Base-by-base conservation (phyloP, 345 rosid species). In the Salix arbutifolia region DNA sequence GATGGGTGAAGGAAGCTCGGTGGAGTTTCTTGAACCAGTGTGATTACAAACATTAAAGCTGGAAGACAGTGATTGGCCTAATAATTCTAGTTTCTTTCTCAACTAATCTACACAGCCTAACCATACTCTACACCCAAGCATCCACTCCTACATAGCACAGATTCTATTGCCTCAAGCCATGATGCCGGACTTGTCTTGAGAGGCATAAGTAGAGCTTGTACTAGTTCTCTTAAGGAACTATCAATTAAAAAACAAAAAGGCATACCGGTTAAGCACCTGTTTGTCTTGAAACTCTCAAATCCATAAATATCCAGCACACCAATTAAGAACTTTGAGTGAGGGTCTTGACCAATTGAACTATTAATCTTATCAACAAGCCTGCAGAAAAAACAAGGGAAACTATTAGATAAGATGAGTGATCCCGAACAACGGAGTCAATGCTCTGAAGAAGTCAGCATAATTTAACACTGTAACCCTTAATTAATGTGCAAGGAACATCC, bases 231-330 rank as follows among this genome's bases (percentile, higher is more conserved):
- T 21, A 16, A 48, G 72, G 76, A 83, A 78, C 89, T 83, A 72
- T 80, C 85, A 76, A 77, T 73, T 74, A 78, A 62, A 78, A 78
- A 78, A 80, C 85, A 84, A 71, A 88, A 82, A 85, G 86, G 94
- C 90, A 85, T 91, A 88, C 90, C 88, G 71, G 86, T 86, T 79
- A 90, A 89, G 96, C 94, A 96, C 99, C 99, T 96, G 93, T 96
- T 96, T 86, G 97, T 93, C 92, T 96, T 92, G 94, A 96, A 96
- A 91, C 98, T 96, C 90, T 96, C 99, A 81, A 96, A 96, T 79
- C 99, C 99, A 87, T 96, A 96, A 56, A 96, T 96, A 91, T 96
- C 99, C 81, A 96, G 90, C 80, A 96, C 99, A 25, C 98, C 99
- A 66, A 96, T 96, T 75, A 96, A 87, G 85, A 73, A 88, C 88